Percentiles rank a stretch among this genome's conserved stretches.
Evolutionary conservation across 441 rosid genomes (phyloP).

Genomic region (Populus hybrid): DNA sequence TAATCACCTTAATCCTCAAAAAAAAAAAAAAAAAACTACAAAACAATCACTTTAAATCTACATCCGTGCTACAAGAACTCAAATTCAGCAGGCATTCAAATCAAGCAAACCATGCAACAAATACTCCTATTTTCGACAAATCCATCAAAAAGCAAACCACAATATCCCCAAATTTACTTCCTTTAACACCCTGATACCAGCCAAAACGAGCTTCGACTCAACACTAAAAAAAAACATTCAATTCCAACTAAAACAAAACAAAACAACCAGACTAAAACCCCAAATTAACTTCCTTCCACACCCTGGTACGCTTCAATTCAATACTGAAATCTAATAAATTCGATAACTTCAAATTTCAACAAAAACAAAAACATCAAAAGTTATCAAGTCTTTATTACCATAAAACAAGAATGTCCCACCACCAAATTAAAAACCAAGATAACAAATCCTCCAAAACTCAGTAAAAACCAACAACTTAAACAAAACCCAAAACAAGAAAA

Average conservation of each 20-base stretch:
- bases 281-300: neutral
- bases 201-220: neutral
- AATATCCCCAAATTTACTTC: neutral
- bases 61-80: neutral
- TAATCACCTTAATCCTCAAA: neutral
- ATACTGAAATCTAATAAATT: neutral
- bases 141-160: neutral
- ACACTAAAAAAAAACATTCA: neutral
- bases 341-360: neutral
- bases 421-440: neutral
- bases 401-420: neutral
- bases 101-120: slow-evolving; percentile 5
- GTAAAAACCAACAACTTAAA: neutral
- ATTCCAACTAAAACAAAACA: neutral
- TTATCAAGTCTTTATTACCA: neutral
- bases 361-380: neutral
- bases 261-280: neutral
- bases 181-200: neutral
- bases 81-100: slow-evolving; percentile 5
- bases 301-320: neutral
- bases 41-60: neutral
- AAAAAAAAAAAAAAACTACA: neutral
- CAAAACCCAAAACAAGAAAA: neutral
- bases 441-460: slow-evolving; percentile 1
- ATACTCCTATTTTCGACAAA: slow-evolving; percentile 1